These are phyloP conservation scores for Rhodomyrtus tomentosa DNA, from an alignment of 345 rosid genomes.

Conservation along the genomic window DNA sequence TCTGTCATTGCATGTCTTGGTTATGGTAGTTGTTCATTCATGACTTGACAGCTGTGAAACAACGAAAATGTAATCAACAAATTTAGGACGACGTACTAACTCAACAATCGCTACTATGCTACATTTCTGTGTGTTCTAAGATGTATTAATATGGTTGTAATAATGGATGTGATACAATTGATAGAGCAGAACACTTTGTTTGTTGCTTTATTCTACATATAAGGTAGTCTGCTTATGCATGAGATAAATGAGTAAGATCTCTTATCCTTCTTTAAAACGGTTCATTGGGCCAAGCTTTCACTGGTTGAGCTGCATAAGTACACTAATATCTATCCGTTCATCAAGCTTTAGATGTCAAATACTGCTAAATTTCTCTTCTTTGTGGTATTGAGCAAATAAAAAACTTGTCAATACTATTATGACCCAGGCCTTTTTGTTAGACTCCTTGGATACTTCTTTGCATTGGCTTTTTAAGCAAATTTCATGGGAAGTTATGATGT, in stretches of 20 bases:
- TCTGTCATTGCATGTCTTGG: background rate
- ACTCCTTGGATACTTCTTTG: background rate
- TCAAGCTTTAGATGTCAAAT: background rate
- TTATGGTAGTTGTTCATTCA: background rate
- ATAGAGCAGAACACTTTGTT: background rate
- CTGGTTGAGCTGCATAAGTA: background rate
- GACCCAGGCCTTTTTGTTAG: background rate
- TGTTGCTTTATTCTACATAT: background rate
- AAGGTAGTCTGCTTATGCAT: background rate
- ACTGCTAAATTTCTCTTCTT: background rate
- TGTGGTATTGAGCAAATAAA: background rate
- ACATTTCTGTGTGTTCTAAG: background rate
- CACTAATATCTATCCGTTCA: background rate
- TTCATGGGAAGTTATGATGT: background rate
- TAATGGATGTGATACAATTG: background rate
- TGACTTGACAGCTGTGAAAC: background rate
- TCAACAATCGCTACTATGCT: background rate
- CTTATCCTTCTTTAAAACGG: background rate
- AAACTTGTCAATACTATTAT: background rate
- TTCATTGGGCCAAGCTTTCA: background rate
- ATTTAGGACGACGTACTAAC: background rate
- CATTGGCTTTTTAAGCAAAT: background rate
- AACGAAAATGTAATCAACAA: background rate
- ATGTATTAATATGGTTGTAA: background rate
- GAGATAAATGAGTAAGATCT: background rate